A percentile compares a stretch with the other conserved stretches of the same genome.
phyloP scores from a whole-genome alignment of 1,284 basidiomycete genomes.

The Heterobasidion irregulare region DNA sequence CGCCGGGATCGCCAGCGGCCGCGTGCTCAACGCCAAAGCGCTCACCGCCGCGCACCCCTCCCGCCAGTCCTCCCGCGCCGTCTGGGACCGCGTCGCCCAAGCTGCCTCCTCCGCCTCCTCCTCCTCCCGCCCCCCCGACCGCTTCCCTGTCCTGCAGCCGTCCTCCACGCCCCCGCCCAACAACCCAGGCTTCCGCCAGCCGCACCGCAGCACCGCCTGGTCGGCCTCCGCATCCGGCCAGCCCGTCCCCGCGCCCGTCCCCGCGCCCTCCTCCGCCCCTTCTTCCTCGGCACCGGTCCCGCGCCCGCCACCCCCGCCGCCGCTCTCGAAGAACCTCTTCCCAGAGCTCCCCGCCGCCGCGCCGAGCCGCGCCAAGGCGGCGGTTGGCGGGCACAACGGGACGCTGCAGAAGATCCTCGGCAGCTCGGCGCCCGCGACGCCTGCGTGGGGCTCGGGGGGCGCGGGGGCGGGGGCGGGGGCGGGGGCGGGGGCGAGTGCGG shows the following conservation, averaged over 20 bases:
- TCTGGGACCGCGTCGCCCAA: slow-evolving; percentile 85
- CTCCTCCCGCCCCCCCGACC: slow-evolving; percentile 19
- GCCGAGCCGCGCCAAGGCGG: slow-evolving; percentile 35
- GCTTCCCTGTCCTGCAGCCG: slow-evolving; percentile 38
- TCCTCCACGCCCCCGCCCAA: not conserved
- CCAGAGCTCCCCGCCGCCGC: slow-evolving; percentile 55
- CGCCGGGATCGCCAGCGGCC: slow-evolving; percentile 72
- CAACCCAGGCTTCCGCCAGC: slow-evolving; percentile 31
- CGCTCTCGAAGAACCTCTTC: slow-evolving; percentile 54
- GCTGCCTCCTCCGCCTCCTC: slow-evolving; percentile 57
- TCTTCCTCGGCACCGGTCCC: slow-evolving; percentile 16
- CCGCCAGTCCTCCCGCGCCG: slow-evolving; percentile 50
- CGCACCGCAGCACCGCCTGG: slow-evolving; percentile 53
- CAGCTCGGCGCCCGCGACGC: slow-evolving; percentile 31
- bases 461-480: slow-evolving; percentile 9
- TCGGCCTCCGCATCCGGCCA: slow-evolving; percentile 21
- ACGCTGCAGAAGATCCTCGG: slow-evolving; percentile 70
- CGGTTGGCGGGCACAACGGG: slow-evolving; percentile 50
- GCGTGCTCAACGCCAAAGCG: slow-evolving; percentile 79
- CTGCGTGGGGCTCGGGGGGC: slow-evolving; percentile 39
- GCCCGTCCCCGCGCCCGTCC: slow-evolving; percentile 12
- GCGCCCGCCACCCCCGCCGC: slow-evolving; percentile 27
- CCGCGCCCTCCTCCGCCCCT: slow-evolving; percentile 11
- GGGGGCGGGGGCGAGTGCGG: slow-evolving; percentile 7
- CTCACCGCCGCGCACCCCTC: slow-evolving; percentile 53